A percentile compares a stretch with the other conserved stretches of the same genome.
These are phyloP conservation scores for Sclerotinia nivalis DNA, from an alignment of 2,329 filamentous ascomycete genomes.

Conservation along the genomic window DNA sequence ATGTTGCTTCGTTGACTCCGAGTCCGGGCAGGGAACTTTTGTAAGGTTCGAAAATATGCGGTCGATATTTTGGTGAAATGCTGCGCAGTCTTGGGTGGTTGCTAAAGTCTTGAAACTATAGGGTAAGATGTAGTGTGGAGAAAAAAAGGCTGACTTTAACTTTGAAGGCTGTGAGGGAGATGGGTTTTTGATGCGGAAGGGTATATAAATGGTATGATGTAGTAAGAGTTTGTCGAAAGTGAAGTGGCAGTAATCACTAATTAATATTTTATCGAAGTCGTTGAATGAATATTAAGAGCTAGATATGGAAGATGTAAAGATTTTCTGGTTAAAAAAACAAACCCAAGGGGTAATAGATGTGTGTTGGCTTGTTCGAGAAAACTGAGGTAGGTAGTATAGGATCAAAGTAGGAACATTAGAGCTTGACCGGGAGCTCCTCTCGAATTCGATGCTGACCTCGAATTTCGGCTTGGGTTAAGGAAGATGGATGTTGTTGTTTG, in stretches of 20 bases:
- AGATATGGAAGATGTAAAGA: constrained; percentile 10
- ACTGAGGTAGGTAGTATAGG: neutral
- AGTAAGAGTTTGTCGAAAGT: constrained; percentile 9
- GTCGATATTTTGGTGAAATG: constrained; percentile 13
- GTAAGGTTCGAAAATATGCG: constrained; percentile 14
- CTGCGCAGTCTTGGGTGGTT: constrained; percentile 16
- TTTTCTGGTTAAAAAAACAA: constrained; percentile 12
- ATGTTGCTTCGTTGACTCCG: constrained; percentile 14
- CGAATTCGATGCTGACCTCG: constrained; percentile 3
- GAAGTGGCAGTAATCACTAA: constrained; percentile 4
- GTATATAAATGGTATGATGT: constrained; percentile 13
- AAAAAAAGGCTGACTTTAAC: constrained; percentile 9
- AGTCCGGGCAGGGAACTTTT: neutral
- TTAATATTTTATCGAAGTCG: constrained; percentile 11
- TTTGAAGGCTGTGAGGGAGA: neutral
- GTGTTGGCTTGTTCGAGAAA: constrained; percentile 2
- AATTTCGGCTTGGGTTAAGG: neutral
- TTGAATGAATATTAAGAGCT: constrained; percentile 1
- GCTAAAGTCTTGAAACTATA: constrained; percentile 5
- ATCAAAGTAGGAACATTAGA: constrained; percentile 18
- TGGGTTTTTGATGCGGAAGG: neutral
- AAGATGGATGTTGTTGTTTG: constrained; percentile 20
- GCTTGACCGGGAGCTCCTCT: constrained; percentile 9
- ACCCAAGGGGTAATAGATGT: neutral
- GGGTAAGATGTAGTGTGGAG: constrained; percentile 6